Evolutionary conservation across 2,329 filamentous ascomycete species (phyloP).

Genomic region (Fusarium virguliforme): DNA sequence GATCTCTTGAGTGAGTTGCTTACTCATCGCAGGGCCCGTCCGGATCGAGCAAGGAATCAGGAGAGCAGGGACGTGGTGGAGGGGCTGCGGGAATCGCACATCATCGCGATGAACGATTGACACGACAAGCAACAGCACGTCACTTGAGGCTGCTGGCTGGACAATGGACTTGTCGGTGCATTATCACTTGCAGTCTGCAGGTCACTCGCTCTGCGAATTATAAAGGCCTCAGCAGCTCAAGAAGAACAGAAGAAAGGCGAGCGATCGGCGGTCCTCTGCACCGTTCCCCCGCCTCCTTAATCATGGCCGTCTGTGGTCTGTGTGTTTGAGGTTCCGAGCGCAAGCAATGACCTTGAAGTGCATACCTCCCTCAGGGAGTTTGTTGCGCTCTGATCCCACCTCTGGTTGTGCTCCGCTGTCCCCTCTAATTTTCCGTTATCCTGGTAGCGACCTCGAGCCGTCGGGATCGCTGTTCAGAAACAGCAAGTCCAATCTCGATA

Average conservation of each 20-base stretch:
- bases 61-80: constrained; percentile 14
- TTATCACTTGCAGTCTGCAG: constrained; percentile 35
- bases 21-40: constrained; percentile 8
- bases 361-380: constrained; percentile 3
- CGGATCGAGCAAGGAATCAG: constrained; percentile 5
- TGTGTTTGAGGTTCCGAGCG: constrained; percentile 19
- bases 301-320: constrained; percentile 14
- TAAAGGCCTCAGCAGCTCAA: not conserved
- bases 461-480: constrained; percentile 2
- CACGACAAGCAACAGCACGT: constrained; percentile 20
- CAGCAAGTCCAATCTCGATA: constrained; percentile 2
- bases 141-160: constrained; percentile 22
- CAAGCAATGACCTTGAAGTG: constrained; percentile 10
- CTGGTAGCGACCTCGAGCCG: constrained; percentile 13
- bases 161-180: constrained; percentile 25
- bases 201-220: constrained; percentile 14
- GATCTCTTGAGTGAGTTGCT: constrained; percentile 8
- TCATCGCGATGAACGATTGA: constrained; percentile 11
- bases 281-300: constrained; percentile 15
- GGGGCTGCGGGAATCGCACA: constrained; percentile 9
- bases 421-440: constrained; percentile 19
- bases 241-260: not conserved
- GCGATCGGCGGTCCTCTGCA: constrained; percentile 7
- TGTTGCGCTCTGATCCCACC: constrained; percentile 18
- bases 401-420: constrained; percentile 17